Percentiles rank a stretch among this genome's conserved stretches.
Conservation (phyloP, 305 asterid genomes). For the Solanum hybrid region DNA sequence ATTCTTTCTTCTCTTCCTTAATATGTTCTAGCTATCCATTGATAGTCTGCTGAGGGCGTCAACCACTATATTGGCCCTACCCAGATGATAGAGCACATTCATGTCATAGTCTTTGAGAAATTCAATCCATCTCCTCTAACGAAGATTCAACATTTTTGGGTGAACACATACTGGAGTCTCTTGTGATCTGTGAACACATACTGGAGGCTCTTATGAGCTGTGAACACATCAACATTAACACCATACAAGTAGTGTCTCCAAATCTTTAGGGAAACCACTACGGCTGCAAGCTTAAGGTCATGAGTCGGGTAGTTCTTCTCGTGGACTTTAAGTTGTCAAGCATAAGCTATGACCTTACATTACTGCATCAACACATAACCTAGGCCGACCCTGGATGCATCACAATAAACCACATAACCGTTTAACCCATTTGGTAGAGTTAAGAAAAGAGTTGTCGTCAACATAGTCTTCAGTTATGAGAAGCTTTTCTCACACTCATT, state of each 20-base stretch:
- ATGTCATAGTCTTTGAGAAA: neutral
- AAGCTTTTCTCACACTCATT: neutral
- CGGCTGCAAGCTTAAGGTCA: neutral
- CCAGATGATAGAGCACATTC: neutral
- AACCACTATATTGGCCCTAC: neutral
- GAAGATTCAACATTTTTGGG: neutral
- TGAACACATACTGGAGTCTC: neutral
- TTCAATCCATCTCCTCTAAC: neutral
- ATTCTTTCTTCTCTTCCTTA: neutral
- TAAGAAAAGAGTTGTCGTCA: neutral
- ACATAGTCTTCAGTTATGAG: neutral
- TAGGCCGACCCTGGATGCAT: neutral
- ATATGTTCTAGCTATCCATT: neutral
- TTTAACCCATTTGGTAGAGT: neutral
- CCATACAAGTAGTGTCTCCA: too few species aligned
- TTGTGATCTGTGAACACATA: neutral
- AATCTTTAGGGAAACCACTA: too few species aligned
- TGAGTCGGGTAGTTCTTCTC: neutral
- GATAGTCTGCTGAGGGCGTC: neutral
- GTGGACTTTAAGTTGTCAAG: neutral
- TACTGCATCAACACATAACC: neutral
- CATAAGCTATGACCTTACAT: neutral
- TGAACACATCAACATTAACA: neutral
- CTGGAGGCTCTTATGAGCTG: neutral
- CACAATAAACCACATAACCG: neutral